These are phyloP conservation scores for Penicillium parvum DNA, from an alignment of 495 filamentous ascomycete species.

Conservation along the genomic window DNA sequence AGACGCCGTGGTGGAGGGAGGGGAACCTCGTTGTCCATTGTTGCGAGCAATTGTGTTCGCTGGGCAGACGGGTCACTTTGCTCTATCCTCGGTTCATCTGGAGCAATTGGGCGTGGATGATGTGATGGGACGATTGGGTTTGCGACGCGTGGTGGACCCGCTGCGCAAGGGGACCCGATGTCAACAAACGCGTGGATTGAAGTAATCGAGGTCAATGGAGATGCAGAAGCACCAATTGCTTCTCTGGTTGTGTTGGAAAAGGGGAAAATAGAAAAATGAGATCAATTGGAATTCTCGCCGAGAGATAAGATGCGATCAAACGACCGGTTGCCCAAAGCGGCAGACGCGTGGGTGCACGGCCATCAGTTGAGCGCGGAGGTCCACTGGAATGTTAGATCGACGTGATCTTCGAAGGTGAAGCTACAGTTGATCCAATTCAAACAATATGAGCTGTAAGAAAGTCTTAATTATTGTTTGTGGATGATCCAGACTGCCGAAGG, in stretches of 20 bases:
- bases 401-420: constrained; percentile 18
- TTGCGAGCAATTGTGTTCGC: constrained; percentile 4
- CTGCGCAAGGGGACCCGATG: constrained; percentile 1
- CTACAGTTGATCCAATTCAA: no score
- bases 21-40: constrained; percentile 44
- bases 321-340: constrained; percentile 9
- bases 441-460: no score
- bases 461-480: background rate
- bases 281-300: constrained; percentile 2
- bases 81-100: no score
- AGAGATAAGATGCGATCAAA: constrained; percentile 29
- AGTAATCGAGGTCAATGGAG: background rate
- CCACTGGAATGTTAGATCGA: constrained; percentile 23
- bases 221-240: background rate
- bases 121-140: constrained; percentile 3
- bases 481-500: constrained; percentile 1
- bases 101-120: no score
- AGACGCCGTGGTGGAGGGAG: constrained; percentile 42
- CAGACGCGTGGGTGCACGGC: constrained; percentile 23
- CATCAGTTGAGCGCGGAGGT: constrained; percentile 22
- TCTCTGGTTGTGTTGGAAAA: background rate
- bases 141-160: constrained; percentile 20
- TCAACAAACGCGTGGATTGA: constrained; percentile 18
- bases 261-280: background rate
- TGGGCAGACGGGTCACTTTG: background rate